A percentile compares a stretch with the other conserved stretches of the same genome.
phyloP scores from a whole-genome alignment of 306 rosid species.

The Vachellia pachyceras region DNA sequence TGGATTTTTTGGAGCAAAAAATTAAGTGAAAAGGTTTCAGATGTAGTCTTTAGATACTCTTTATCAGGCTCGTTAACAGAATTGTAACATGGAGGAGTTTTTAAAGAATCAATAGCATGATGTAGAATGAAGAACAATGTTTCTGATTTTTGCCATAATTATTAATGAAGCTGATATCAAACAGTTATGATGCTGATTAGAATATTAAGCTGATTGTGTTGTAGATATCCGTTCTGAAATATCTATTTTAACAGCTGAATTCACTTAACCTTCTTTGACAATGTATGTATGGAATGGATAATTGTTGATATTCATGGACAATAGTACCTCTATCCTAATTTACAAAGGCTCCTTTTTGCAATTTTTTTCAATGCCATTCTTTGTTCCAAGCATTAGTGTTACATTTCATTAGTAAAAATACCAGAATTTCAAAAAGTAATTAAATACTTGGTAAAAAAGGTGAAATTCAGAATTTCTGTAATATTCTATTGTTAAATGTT shows the following conservation, averaged over 20 bases:
- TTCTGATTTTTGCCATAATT: background rate
- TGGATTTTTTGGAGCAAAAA: slow-evolving; percentile 7
- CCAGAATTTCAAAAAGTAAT: background rate
- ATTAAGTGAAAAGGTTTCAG: background rate
- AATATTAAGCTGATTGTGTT: background rate
- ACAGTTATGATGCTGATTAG: background rate
- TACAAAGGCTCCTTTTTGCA: no score
- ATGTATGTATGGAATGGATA: no score
- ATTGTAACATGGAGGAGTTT: background rate
- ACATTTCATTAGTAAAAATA: no score
- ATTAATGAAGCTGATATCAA: background rate
- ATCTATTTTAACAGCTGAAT: background rate
- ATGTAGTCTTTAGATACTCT: background rate
- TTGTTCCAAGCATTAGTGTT: no score
- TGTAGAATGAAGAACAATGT: background rate
- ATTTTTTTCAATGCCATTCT: no score
- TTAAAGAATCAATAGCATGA: background rate
- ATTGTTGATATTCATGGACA: no score
- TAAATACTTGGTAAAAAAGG: no score
- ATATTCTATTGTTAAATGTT: no score
- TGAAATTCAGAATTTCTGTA: background rate
- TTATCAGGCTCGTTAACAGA: background rate
- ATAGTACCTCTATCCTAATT: background rate
- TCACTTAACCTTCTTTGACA: background rate
- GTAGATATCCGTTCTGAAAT: background rate